A percentile compares a stretch with the other conserved stretches of the same genome.
phyloP scores from a whole-genome alignment of 1,284 basidiomycete species.

The Singerocomus inundabilis region DNA sequence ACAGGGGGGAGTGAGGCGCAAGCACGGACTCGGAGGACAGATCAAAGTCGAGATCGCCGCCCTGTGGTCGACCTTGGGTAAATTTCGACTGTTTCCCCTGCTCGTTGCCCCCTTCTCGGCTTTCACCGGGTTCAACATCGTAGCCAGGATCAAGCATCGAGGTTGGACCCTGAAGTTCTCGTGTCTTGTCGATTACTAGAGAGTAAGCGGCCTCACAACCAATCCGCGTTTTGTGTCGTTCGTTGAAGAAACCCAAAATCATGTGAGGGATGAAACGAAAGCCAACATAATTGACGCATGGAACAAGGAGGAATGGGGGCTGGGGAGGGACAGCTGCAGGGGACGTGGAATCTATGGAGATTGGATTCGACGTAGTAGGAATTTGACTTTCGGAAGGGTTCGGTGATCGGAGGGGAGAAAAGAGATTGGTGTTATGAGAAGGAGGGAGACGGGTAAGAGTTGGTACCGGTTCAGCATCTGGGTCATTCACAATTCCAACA shows the following conservation, averaged over 20 bases:
- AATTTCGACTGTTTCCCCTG: slow-evolving; percentile 1
- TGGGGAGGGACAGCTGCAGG: slow-evolving; percentile 69
- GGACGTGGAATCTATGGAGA: slow-evolving; percentile 37
- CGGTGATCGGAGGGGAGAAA: slow-evolving; percentile 41
- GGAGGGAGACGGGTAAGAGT: slow-evolving; percentile 41
- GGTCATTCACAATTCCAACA: slow-evolving; percentile 30
- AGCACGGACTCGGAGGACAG: slow-evolving; percentile 66
- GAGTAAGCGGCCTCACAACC: slow-evolving; percentile 84
- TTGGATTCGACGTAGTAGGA: slow-evolving; percentile 13
- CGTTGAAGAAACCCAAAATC: slow-evolving; percentile 92
- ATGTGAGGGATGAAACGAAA: slow-evolving; percentile 86
- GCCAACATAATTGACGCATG: slow-evolving; percentile 87
- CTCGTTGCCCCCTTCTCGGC: not conserved
- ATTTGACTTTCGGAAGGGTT: slow-evolving; percentile 24
- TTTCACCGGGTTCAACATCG: slow-evolving; percentile 1
- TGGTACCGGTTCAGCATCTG: slow-evolving; percentile 38
- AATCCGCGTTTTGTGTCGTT: slow-evolving; percentile 72
- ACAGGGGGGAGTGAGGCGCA: slow-evolving; percentile 59
- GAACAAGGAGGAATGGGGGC: slow-evolving; percentile 83
- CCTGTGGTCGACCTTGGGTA: slow-evolving; percentile 14
- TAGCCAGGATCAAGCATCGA: slow-evolving; percentile 17
- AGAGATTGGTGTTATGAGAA: slow-evolving; percentile 38
- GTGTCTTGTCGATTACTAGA: slow-evolving; percentile 64
- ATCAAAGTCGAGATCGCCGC: slow-evolving; percentile 77
- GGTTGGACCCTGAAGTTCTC: slow-evolving; percentile 57